Base-by-base conservation (phyloP, 225 moss, liverwort and hornwort species). In the Climacium dendroides region DNA sequence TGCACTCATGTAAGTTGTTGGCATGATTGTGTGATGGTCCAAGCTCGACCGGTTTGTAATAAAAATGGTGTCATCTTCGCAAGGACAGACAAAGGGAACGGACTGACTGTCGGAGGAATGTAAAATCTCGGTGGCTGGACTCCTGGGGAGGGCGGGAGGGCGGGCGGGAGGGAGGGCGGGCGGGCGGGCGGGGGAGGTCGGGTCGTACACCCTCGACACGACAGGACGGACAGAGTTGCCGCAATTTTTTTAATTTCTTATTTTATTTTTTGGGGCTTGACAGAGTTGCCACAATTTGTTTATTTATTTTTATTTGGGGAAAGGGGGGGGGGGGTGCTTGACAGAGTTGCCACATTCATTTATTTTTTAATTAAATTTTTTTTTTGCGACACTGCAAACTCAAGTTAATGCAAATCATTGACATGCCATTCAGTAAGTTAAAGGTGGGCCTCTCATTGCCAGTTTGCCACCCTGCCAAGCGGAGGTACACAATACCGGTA, bases 361-460 rank as follows among this genome's bases (percentile, higher is more conserved):
- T n/a, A n/a, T n/a, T n/a, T n/a, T n/a, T n/a, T n/a, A n/a, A n/a
- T n/a, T n/a, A n/a, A n/a, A n/a, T n/a, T n/a, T n/a, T n/a, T n/a
- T n/a, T n/a, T n/a, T n/a, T n/a, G n/a, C n/a, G n/a, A n/a, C 34
- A 24, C 35, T 59, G 62, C 26, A 10, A 77, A 24, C n/a, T 37
- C n/a, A 53, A 74, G 76, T 70, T 70, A 78, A 79, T 57, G 79
- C 79, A 87, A 83, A 89, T 83, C 84, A 90, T 90, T 90, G 79
- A 57, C 58, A 79, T 74, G 57, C 37, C 37, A 26, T 87, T 85
- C 4, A 3, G 41, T 37, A 18, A n/a, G n/a, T n/a, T n/a, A n/a
- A 45, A 6, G 29, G 23, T 24, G 37, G 37, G 37, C 7, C 12
- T 30, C 74, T 30, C 6, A 11, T 11, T 75, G 80, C 50, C 50